These are phyloP conservation scores for Ogataea nakhonphanomensis DNA, from an alignment of 805 yeast genomes.

Conservation along the genomic window DNA sequence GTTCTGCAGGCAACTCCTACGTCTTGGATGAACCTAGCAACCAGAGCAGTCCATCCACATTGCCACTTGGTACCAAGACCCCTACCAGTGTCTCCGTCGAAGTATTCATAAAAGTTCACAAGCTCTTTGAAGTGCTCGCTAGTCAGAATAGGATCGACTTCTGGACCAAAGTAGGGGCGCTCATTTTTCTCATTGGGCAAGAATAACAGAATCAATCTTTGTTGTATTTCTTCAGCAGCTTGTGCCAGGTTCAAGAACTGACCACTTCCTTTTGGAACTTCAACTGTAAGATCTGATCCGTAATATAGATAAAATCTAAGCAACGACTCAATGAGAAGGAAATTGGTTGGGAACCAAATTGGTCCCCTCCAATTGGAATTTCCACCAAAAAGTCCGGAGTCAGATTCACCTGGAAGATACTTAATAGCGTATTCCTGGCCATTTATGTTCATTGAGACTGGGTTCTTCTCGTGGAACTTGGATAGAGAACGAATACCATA, in stretches of 20 bases:
- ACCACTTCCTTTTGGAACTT: slow-evolving; percentile 86
- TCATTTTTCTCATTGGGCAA: slow-evolving; percentile 55
- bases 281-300: slow-evolving; percentile 80
- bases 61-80: slow-evolving; percentile 94
- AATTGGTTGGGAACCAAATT: slow-evolving; percentile 93
- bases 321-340: slow-evolving; percentile 78
- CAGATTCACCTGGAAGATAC: slow-evolving; percentile 85
- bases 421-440: slow-evolving; percentile 68
- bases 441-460: slow-evolving; percentile 79
- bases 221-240: slow-evolving; percentile 88
- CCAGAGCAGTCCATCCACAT: slow-evolving; percentile 94
- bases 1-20: slow-evolving; percentile 68
- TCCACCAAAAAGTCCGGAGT: slow-evolving; percentile 93
- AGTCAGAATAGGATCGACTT: slow-evolving; percentile 43
- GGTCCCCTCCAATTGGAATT: slow-evolving; percentile 98
- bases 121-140: slow-evolving; percentile 74
- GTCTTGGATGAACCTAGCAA: slow-evolving; percentile 88
- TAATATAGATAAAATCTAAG: slow-evolving; percentile 86
- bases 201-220: slow-evolving; percentile 75
- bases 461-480: slow-evolving; percentile 78
- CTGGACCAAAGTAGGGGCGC: slow-evolving; percentile 78
- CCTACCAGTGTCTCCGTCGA: slow-evolving; percentile 92
- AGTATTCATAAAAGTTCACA: slow-evolving; percentile 80
- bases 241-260: slow-evolving; percentile 72
- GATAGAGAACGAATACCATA: slow-evolving; percentile 89